Conservation (phyloP, 1,284 basidiomycete species). For the Volvariella surrecta region DNA sequence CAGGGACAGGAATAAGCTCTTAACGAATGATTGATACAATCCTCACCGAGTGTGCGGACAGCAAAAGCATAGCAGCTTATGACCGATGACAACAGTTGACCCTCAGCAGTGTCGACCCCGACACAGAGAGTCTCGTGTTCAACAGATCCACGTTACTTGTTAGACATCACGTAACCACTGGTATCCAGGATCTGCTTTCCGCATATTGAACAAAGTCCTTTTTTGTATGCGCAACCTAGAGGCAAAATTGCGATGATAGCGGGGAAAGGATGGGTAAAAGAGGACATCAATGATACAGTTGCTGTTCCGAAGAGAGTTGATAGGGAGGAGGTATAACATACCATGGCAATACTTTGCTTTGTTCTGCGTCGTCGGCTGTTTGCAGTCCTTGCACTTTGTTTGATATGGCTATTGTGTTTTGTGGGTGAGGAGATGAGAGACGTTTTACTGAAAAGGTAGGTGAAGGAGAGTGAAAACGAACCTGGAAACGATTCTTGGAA, state of each 20-base stretch:
- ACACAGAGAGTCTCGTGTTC: not conserved
- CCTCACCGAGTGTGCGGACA: too few species aligned
- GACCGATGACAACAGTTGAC: too few species aligned
- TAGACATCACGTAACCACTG: constrained; percentile 73
- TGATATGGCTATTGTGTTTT: constrained; percentile 58
- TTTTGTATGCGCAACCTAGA: constrained; percentile 77
- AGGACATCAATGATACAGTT: too few species aligned
- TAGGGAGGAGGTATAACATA: constrained; percentile 22
- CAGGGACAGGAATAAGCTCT: too few species aligned
- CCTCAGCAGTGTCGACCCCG: too few species aligned
- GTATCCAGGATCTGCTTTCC: constrained; percentile 79
- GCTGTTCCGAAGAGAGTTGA: constrained; percentile 1
- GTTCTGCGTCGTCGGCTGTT: constrained; percentile 73
- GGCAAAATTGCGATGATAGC: constrained; percentile 8
- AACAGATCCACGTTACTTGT: constrained; percentile 42
- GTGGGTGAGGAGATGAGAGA: constrained; percentile 5
- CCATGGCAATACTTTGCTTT: constrained; percentile 82
- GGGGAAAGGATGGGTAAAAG: too few species aligned
- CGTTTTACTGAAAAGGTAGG: constrained; percentile 6
- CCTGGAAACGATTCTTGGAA: constrained; percentile 69
- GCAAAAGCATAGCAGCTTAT: too few species aligned
- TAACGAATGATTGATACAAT: too few species aligned
- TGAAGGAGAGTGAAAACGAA: constrained; percentile 26
- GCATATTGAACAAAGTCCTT: constrained; percentile 76
- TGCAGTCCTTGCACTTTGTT: constrained; percentile 78